Percentiles rank a stretch among this genome's conserved stretches.
Conservation (phyloP, 805 yeast genomes). For the Pichia deserticola region DNA sequence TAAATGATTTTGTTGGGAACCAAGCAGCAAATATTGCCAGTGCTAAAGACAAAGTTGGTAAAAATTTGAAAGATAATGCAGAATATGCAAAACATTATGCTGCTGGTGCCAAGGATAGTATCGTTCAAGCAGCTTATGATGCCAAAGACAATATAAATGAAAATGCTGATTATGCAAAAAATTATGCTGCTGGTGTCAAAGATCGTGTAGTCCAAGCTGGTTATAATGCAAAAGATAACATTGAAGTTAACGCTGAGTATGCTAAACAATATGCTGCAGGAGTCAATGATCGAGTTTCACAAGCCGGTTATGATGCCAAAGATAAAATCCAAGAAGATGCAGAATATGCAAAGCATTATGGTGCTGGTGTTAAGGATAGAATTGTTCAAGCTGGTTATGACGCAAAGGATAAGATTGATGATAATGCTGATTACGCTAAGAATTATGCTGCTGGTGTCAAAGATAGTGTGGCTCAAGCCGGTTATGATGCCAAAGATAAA, state of each 20-base stretch:
- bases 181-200: too few species aligned
- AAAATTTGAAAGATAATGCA: too few species aligned
- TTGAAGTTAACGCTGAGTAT: slow-evolving; percentile 5
- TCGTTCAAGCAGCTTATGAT: too few species aligned
- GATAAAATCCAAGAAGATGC: slow-evolving; percentile 1
- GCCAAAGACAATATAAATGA: too few species aligned
- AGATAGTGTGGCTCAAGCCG: slow-evolving; percentile 4
- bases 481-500: slow-evolving; percentile 1
- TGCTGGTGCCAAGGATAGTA: too few species aligned
- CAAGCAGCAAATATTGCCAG: too few species aligned
- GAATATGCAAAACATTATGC: too few species aligned
- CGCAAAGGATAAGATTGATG: slow-evolving; percentile 11
- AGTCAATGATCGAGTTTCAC: slow-evolving; percentile 1
- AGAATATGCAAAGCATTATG: slow-evolving; percentile 1
- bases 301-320: slow-evolving; percentile 4
- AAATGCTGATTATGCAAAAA: too few species aligned
- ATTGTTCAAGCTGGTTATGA: not conserved
- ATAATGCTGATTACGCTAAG: slow-evolving; percentile 11
- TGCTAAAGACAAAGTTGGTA: too few species aligned
- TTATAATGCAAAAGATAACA: not conserved
- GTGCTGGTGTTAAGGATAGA: not conserved
- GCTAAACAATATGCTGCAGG: slow-evolving; percentile 1
- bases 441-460: not conserved
- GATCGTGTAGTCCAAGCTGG: slow-evolving; percentile 5
- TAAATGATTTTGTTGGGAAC: too few species aligned